Evolutionary conservation across 352 stramenopile genomes (phyloP), one percentile per base, ranked within the genome.

Genomic region (Stramenopiles sp.): DNA sequence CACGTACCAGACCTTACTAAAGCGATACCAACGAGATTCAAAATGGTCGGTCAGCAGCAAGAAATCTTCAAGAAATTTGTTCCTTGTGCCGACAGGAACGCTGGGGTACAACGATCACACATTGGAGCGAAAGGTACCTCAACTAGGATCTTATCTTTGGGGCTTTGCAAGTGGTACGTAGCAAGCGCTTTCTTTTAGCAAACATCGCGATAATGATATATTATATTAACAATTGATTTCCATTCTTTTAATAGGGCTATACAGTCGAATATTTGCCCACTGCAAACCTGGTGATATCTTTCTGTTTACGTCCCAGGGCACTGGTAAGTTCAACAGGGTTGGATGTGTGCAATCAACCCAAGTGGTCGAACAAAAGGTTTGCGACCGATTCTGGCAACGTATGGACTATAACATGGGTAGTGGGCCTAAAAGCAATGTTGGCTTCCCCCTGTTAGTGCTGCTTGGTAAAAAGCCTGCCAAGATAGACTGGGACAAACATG

Each of bases 361-460:
- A 25, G 55, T 71, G 22, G 55, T 71, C 55, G 27, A 71, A 22
- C 55, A 71, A 71, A 71, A 27, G 22, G 55, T 25, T 25, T 71
- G 55, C 55, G 55, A 71, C 55, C 22, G 27, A 71, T 71, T 71
- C 27, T 71, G 55, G 55, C 55, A 71, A 27, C 55, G 55, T 27
- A 71, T 71, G 55, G 55, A 71, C 55, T 71, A 71, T 71, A 71
- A 71, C 55, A 71, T 71, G 55, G 55, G 55, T 27, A 71, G 55
- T 27, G 55, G 55, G 22, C 22, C 55, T 25, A 71, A 71, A 71
- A 71, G 22, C 22, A 71, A 71, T 27, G 55, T 71, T 71, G 55
- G 55, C 22, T 71, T 71, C 27, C 55, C 55, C 22, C 27, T 71
- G 27, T 27, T 71, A 25, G 55, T 71, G 27, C 55, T 27, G 55